These are phyloP conservation scores for Rhizopogon roseolus DNA, from an alignment of 768 basidiomycete species.

Conservation along the genomic window DNA sequence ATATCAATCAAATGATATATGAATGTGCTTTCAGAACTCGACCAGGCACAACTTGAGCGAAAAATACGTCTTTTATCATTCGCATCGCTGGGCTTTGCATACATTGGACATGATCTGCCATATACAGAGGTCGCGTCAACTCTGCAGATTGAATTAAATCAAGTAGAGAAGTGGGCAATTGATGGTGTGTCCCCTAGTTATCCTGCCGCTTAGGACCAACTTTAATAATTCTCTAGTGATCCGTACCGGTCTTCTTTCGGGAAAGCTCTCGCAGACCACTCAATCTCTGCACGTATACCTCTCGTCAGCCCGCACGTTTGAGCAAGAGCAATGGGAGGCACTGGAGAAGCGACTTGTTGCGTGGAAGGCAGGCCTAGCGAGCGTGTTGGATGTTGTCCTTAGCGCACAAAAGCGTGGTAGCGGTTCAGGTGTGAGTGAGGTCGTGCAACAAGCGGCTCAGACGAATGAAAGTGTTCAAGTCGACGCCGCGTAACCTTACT, in stretches of 20 bases:
- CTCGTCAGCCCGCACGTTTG: constrained; percentile 72
- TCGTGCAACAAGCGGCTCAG: constrained; percentile 11
- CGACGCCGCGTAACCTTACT: background rate
- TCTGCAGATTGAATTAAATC: constrained; percentile 55
- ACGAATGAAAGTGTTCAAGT: background rate
- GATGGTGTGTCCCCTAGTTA: constrained; percentile 49
- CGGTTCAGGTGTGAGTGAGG: constrained; percentile 12
- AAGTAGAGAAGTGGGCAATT: constrained; percentile 86
- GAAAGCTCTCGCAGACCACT: constrained; percentile 78
- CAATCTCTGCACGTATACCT: constrained; percentile 70
- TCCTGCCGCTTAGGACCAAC: background rate
- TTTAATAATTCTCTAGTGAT: constrained; percentile 47
- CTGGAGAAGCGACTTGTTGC: constrained; percentile 69
- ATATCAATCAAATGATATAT: background rate
- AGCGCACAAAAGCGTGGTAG: constrained; percentile 41
- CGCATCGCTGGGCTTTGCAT: constrained; percentile 70
- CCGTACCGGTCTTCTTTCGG: constrained; percentile 71
- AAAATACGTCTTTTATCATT: constrained; percentile 80
- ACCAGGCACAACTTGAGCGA: constrained; percentile 54
- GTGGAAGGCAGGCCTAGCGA: constrained; percentile 71
- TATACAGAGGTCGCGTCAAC: constrained; percentile 67
- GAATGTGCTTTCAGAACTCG: constrained; percentile 40
- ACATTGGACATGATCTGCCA: constrained; percentile 68
- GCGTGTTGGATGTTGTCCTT: constrained; percentile 67
- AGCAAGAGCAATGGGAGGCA: constrained; percentile 72